These are phyloP conservation scores for Annulohypoxylon nitens DNA, from an alignment of 495 filamentous ascomycete genomes.

Conservation along the genomic window DNA sequence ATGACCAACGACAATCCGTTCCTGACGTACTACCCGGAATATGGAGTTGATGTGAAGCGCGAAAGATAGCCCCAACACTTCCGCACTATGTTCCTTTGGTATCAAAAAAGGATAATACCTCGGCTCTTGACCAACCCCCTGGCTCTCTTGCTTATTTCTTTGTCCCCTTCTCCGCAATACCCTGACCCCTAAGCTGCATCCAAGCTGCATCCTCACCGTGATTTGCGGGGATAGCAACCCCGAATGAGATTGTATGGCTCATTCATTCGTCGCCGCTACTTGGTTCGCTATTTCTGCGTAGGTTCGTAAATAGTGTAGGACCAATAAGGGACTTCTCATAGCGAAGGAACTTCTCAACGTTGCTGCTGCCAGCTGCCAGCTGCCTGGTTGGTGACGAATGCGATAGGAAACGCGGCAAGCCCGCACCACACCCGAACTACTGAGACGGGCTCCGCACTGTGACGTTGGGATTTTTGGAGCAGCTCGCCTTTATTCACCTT, in stretches of 20 bases:
- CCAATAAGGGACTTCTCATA: conserved; percentile 32
- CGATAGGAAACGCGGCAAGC: conserved; percentile 4
- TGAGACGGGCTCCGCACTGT: conserved; percentile 15
- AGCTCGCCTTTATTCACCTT: conserved; percentile 13
- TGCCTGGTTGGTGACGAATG: conserved; percentile 13
- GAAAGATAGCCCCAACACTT: background rate
- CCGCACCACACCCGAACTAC: conserved; percentile 18
- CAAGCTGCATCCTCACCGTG: background rate
- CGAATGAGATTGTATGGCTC: conserved; percentile 6
- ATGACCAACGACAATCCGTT: background rate
- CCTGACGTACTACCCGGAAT: background rate
- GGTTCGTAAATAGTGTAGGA: background rate
- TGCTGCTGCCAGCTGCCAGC: background rate
- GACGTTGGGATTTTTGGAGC: background rate
- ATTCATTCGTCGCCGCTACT: background rate
- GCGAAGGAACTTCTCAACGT: conserved; percentile 17
- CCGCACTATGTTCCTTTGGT: background rate
- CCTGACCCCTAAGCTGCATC: background rate
- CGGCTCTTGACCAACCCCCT: conserved; percentile 11
- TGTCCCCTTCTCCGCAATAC: conserved; percentile 2
- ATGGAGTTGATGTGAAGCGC: background rate
- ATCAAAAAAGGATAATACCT: conserved; percentile 21
- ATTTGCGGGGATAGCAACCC: conserved; percentile 24
- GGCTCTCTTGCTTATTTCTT: background rate
- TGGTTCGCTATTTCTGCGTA: background rate